Evolutionary conservation across 2,329 filamentous ascomycete genomes (phyloP).

Genomic region (Monilinia laxa): DNA sequence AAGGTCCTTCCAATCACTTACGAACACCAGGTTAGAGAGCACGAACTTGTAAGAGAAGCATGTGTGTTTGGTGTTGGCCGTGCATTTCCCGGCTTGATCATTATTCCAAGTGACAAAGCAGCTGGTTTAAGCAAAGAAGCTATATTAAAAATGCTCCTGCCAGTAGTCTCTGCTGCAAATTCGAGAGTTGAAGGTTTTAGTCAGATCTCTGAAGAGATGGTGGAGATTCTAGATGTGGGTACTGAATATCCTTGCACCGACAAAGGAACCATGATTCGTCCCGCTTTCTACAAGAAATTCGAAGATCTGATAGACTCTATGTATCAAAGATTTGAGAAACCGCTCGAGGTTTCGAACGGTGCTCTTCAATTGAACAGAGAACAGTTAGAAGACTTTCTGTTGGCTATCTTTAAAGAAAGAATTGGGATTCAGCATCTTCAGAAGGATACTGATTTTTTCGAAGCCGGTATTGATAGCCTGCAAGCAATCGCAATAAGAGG

Average conservation of each 20-base stretch:
- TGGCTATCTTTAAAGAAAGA: slow-evolving; percentile 17
- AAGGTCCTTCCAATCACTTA: slow-evolving; percentile 49
- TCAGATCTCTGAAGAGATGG: slow-evolving; percentile 52
- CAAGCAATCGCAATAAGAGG: slow-evolving; percentile 56
- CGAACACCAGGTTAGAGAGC: slow-evolving; percentile 55
- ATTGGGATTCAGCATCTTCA: slow-evolving; percentile 21
- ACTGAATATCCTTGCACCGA: slow-evolving; percentile 50
- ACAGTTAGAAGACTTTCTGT: slow-evolving; percentile 24
- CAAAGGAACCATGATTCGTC: slow-evolving; percentile 55
- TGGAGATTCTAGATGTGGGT: slow-evolving; percentile 49
- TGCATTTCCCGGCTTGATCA: slow-evolving; percentile 52
- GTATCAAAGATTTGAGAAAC: slow-evolving; percentile 36
- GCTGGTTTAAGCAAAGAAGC: slow-evolving; percentile 45
- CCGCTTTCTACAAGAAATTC: slow-evolving; percentile 49
- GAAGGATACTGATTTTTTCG: slow-evolving; percentile 57
- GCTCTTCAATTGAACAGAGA: slow-evolving; percentile 9
- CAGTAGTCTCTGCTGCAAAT: slow-evolving; percentile 53
- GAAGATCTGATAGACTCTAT: slow-evolving; percentile 45
- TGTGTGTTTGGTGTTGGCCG: slow-evolving; percentile 57
- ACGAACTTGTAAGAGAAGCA: slow-evolving; percentile 54
- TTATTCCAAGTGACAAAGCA: slow-evolving; percentile 51
- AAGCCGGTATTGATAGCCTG: slow-evolving; percentile 56
- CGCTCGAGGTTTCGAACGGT: slow-evolving; percentile 4
- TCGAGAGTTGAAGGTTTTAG: slow-evolving; percentile 51
- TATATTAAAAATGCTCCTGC: slow-evolving; percentile 51